Conservation (phyloP, 2,329 filamentous ascomycete species). For the Tolypocladium ovalisporum region DNA sequence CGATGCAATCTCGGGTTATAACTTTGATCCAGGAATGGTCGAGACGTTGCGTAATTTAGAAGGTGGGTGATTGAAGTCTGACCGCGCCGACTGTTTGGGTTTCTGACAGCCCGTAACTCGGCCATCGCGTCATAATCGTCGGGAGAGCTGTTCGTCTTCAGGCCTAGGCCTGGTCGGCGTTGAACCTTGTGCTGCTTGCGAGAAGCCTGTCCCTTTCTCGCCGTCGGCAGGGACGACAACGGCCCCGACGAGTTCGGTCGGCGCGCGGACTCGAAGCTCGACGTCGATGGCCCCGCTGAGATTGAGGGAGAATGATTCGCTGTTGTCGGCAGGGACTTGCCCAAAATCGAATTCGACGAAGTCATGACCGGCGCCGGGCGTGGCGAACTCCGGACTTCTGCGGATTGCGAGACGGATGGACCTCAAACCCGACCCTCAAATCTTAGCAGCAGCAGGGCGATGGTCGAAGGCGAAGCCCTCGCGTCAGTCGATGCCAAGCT, state of each 20-base stretch:
- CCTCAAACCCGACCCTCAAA: not conserved
- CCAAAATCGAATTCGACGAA: constrained; percentile 21
- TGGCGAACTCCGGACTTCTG: not conserved
- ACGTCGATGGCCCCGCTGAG: constrained; percentile 29
- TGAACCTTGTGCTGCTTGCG: constrained; percentile 80
- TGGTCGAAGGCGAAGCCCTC: not conserved
- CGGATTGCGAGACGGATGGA: not conserved
- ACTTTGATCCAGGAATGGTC: constrained; percentile 51
- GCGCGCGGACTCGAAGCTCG: constrained; percentile 39
- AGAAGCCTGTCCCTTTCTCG: constrained; percentile 64
- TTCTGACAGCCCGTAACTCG: constrained; percentile 55
- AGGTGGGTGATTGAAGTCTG: constrained; percentile 96
- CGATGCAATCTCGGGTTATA: constrained; percentile 47
- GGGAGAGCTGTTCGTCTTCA: constrained; percentile 26
- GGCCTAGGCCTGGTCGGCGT: constrained; percentile 49
- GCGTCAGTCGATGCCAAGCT: not conserved
- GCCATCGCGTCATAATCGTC: constrained; percentile 81
- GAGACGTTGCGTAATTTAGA: constrained; percentile 79
- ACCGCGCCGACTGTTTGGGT: constrained; percentile 62
- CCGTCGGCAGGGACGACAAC: constrained; percentile 25
- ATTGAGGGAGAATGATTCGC: constrained; percentile 28
- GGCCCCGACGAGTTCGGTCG: constrained; percentile 29
- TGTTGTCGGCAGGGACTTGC: constrained; percentile 40
- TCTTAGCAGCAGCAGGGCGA: not conserved
- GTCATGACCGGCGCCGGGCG: constrained; percentile 18